A percentile compares a stretch with the other conserved stretches of the same genome.
These are phyloP conservation scores for Tolypocladium capitatum DNA, from an alignment of 2,329 filamentous ascomycete species.

Conservation along the genomic window DNA sequence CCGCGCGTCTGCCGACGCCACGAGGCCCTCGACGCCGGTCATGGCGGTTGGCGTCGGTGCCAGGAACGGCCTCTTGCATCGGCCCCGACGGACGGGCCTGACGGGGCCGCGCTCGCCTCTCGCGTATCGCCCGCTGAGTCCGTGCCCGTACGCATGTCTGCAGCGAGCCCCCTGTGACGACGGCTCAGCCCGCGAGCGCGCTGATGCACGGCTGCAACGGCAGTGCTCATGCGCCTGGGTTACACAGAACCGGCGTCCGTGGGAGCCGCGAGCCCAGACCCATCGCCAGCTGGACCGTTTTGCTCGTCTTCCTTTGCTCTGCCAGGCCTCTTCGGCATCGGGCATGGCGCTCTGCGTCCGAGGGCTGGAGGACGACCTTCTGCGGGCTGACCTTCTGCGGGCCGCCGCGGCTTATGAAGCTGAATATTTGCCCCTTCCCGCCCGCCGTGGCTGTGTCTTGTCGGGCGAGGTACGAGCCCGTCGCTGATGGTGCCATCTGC, in stretches of 20 bases:
- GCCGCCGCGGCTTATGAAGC: not conserved
- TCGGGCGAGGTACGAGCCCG: not conserved
- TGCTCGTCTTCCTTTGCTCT: not conserved
- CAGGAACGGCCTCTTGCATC: not conserved
- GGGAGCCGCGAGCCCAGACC: not conserved
- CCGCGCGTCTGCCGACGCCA: not conserved
- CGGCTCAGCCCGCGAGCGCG: not conserved
- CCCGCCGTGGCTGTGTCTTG: no score
- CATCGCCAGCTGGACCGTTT: not conserved
- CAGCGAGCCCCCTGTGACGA: not conserved
- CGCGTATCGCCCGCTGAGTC: no score
- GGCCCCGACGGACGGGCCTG: not conserved
- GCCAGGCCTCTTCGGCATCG: not conserved
- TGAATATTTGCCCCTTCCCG: not conserved
- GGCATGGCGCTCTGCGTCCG: no score
- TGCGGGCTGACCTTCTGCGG: no score
- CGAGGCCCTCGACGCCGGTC: not conserved
- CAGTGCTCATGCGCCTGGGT: not conserved
- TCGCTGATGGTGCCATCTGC: not conserved
- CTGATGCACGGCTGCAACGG: not conserved
- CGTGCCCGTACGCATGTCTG: no score
- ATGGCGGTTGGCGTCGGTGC: not conserved
- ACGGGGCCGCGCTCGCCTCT: no score
- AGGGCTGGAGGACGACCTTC: not conserved
- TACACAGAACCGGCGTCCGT: not conserved